Evolutionary conservation across 2,329 filamentous ascomycete genomes (phyloP).

Genomic region (Xylariales sp.): DNA sequence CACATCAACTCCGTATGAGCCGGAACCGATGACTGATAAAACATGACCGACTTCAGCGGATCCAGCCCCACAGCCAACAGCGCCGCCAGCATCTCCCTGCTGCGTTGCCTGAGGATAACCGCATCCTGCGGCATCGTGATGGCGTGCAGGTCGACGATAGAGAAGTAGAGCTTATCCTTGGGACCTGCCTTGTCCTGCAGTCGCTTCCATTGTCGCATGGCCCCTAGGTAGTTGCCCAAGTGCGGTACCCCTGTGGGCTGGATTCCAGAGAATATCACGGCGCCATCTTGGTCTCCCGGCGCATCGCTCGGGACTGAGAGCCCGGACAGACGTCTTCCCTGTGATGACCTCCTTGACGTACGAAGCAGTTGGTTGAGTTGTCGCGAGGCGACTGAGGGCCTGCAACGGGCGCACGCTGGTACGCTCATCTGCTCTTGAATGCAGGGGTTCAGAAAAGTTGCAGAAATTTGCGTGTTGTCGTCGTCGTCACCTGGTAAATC

Average conservation of each 20-base stretch:
- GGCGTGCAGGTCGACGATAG: constrained; percentile 89
- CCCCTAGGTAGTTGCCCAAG: constrained; percentile 91
- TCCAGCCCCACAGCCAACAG: constrained; percentile 81
- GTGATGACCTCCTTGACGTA: neutral
- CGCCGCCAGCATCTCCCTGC: constrained; percentile 71
- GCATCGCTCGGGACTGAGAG: neutral
- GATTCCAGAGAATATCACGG: constrained; percentile 81
- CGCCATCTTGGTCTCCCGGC: neutral
- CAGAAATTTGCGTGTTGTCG: no score
- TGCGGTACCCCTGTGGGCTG: constrained; percentile 94
- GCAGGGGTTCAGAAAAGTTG: neutral
- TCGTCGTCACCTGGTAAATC: no score
- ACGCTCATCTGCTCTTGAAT: constrained; percentile 16
- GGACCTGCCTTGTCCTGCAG: constrained; percentile 62
- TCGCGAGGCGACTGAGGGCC: constrained; percentile 14
- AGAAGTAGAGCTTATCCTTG: constrained; percentile 68
- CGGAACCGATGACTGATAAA: constrained; percentile 73
- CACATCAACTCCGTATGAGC: constrained; percentile 92
- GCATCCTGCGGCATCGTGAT: constrained; percentile 74
- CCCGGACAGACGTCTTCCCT: neutral
- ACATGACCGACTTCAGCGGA: constrained; percentile 71
- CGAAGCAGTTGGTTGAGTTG: constrained; percentile 4
- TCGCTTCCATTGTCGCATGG: constrained; percentile 78
- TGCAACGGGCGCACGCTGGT: constrained; percentile 15
- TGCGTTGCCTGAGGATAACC: constrained; percentile 55